Percentiles rank a stretch among this genome's conserved stretches.
Conservation (phyloP, 2,329 filamentous ascomycete species). For the Fusarium musae region DNA sequence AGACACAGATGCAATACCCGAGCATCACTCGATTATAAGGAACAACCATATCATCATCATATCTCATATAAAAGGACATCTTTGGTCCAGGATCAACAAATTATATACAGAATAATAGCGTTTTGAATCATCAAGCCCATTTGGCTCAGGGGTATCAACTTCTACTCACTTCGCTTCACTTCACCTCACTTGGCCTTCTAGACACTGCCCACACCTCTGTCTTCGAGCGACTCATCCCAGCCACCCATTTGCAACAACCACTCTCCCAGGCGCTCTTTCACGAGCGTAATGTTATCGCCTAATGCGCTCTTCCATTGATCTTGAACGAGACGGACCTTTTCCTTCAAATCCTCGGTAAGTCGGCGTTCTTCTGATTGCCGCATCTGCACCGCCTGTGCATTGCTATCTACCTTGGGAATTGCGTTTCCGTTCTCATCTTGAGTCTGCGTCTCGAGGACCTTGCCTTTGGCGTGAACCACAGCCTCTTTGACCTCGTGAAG, state of each 20-base stretch:
- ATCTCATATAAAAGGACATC: constrained; percentile 25
- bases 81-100: constrained; percentile 20
- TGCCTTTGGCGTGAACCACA: constrained; percentile 75
- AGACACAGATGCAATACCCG: constrained; percentile 23
- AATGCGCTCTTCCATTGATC: constrained; percentile 90
- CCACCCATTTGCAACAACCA: constrained; percentile 83
- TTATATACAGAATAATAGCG: constrained; percentile 39
- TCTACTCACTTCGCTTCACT: constrained; percentile 17
- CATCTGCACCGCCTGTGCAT: constrained; percentile 63
- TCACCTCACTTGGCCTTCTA: constrained; percentile 40
- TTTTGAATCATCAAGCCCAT: constrained; percentile 27
- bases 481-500: constrained; percentile 90
- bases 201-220: constrained; percentile 62
- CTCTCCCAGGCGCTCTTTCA: constrained; percentile 78
- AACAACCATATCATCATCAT: constrained; percentile 27
- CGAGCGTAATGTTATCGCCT: constrained; percentile 77
- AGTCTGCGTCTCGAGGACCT: constrained; percentile 74
- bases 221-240: constrained; percentile 83
- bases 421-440: constrained; percentile 51
- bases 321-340: constrained; percentile 90
- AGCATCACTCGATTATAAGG: constrained; percentile 4
- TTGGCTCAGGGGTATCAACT: constrained; percentile 47
- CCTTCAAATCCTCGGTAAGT: constrained; percentile 88
- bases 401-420: constrained; percentile 48
- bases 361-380: constrained; percentile 73